Evolutionary conservation across 768 basidiomycete genomes (phyloP).

Genomic region (Auricularia heimuer): DNA sequence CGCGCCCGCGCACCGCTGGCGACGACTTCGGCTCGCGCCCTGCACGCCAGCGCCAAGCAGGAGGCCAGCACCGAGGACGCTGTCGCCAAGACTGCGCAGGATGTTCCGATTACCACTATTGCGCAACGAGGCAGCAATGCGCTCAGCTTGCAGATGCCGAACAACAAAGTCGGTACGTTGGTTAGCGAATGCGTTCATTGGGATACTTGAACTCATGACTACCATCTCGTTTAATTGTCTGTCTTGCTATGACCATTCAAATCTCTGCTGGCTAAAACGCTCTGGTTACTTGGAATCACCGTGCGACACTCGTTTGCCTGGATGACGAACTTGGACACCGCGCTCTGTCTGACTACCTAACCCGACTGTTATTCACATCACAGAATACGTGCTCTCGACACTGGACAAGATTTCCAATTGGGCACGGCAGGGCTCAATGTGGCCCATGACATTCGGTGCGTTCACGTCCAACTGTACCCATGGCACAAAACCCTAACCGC

Average conservation of each 20-base stretch:
- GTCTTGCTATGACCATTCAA: no score
- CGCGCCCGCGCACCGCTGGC: neutral
- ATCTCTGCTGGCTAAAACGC: no score
- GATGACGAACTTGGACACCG: constrained; percentile 4
- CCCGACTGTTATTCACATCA: neutral
- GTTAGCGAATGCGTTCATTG: neutral
- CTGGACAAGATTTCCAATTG: constrained; percentile 96
- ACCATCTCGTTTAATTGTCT: neutral
- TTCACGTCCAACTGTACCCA: neutral
- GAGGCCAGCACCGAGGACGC: neutral
- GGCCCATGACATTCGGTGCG: constrained; percentile 95
- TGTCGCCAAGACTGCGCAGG: neutral
- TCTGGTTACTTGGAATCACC: neutral
- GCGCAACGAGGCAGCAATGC: constrained; percentile 79
- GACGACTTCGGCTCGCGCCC: neutral
- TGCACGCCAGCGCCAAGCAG: neutral
- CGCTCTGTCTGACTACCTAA: neutral
- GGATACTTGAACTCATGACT: neutral
- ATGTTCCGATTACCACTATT: constrained; percentile 36
- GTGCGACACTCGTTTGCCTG: neutral
- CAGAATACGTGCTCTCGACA: constrained; percentile 94
- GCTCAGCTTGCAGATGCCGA: constrained; percentile 75
- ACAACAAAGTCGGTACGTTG: constrained; percentile 74
- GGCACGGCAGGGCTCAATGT: constrained; percentile 96
- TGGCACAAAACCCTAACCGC: neutral